These are phyloP conservation scores for Globisporangium mamillatum DNA, from an alignment of 352 stramenopile genomes.

Conservation along the genomic window DNA sequence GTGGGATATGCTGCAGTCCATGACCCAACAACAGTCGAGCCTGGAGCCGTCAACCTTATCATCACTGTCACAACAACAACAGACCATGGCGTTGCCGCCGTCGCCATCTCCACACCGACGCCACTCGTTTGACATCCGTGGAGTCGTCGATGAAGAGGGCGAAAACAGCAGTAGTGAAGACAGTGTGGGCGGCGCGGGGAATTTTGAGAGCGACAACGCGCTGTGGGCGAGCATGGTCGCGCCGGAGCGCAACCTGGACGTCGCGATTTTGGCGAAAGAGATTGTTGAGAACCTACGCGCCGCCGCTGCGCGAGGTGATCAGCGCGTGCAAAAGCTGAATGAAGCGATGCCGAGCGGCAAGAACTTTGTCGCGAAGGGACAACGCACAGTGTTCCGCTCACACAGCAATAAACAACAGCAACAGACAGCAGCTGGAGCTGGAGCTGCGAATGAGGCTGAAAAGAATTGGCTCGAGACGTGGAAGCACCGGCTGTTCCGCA, in stretches of 20 bases:
- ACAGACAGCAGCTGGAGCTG: not conserved
- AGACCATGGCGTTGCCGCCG: not conserved
- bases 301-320: slow-evolving; percentile 25
- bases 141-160: not conserved
- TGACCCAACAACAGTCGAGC: not conserved
- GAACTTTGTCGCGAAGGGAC: slow-evolving; percentile 13
- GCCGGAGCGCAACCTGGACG: slow-evolving; percentile 18
- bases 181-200: not conserved
- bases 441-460: not conserved
- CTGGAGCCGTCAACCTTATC: not conserved
- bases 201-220: slow-evolving; percentile 6
- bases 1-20: slow-evolving; percentile 21
- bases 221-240: slow-evolving; percentile 15
- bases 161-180: slow-evolving; percentile 3
- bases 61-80: not conserved
- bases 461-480: slow-evolving; percentile 24
- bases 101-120: slow-evolving; percentile 1
- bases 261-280: slow-evolving; percentile 28
- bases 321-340: slow-evolving; percentile 26
- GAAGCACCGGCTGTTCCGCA: slow-evolving; percentile 21
- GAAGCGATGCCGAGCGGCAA: slow-evolving; percentile 22
- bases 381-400: slow-evolving; percentile 1
- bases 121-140: slow-evolving; percentile 9
- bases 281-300: slow-evolving; percentile 39
- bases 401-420: slow-evolving; percentile 1